A percentile compares a stretch with the other conserved stretches of the same genome.
phyloP scores from a whole-genome alignment of 1,284 basidiomycete genomes.

The Pyrrhoderma lamaoense region DNA sequence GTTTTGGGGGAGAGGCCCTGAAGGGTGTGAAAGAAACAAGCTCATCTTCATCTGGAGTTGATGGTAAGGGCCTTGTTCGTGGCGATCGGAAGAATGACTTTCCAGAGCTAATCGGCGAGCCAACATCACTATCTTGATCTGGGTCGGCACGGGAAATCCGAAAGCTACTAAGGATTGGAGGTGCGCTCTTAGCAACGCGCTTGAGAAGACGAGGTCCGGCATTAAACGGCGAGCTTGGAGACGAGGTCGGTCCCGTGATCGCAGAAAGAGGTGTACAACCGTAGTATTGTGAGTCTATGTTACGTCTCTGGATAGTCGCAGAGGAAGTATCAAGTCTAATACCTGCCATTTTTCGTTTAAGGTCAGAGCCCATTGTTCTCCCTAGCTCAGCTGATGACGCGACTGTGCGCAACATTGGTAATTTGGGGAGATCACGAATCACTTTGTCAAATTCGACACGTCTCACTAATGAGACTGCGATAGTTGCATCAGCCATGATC shows the following conservation, averaged over 20 bases:
- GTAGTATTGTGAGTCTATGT: neutral
- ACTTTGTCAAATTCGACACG: slow-evolving; percentile 39
- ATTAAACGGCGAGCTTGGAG: slow-evolving; percentile 21
- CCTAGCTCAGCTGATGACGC: slow-evolving; percentile 1
- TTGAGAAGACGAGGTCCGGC: slow-evolving; percentile 34
- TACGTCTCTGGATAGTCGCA: neutral
- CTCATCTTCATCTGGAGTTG: neutral
- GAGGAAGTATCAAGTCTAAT: slow-evolving; percentile 7
- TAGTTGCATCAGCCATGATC: slow-evolving; percentile 60
- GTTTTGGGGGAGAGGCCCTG: neutral
- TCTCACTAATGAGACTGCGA: slow-evolving; percentile 53
- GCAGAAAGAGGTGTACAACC: neutral
- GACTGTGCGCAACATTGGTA: neutral
- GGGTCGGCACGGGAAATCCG: slow-evolving; percentile 21
- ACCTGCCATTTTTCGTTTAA: neutral
- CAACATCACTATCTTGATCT: slow-evolving; percentile 21
- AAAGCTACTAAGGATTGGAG: slow-evolving; percentile 25
- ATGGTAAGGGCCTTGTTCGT: too few species aligned
- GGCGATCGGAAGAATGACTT: neutral
- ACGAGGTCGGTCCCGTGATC: neutral
- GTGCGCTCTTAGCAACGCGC: slow-evolving; percentile 36
- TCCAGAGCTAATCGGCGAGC: neutral
- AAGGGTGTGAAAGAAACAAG: neutral
- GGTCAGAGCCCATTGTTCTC: neutral
- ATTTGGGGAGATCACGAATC: slow-evolving; percentile 9